phyloP scores from a whole-genome alignment of 345 rosid species.

The rapeseed (Brassica napus) region Da-Ae NC_063452.1:159501-160000 shows the following conservation, averaged over 20 bases:
- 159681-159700: neutral
- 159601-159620: neutral
- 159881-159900: conserved; percentile 68
- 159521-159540: neutral
- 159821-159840: conserved; percentile 74
- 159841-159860: conserved; percentile 81
- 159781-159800: conserved; percentile 45
- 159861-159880: conserved; percentile 52
- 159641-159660: too few species aligned
- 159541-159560: neutral
- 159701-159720: conserved; percentile 19
- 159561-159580: neutral
- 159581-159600: neutral
- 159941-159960: conserved; percentile 74
- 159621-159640: neutral
- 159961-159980: conserved; percentile 92
- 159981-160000: conserved; percentile 92
- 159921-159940: conserved; percentile 57
- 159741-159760: neutral
- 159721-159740: conserved; percentile 16
- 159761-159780: conserved; percentile 36
- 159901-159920: conserved; percentile 61
- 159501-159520: too few species aligned
- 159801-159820: conserved; percentile 63
- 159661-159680: neutral